A percentile compares a stretch with the other conserved stretches of the same genome.
phyloP scores from a whole-genome alignment of 2,329 filamentous ascomycete genomes.

The Teratosphaeria destructans region DNA sequence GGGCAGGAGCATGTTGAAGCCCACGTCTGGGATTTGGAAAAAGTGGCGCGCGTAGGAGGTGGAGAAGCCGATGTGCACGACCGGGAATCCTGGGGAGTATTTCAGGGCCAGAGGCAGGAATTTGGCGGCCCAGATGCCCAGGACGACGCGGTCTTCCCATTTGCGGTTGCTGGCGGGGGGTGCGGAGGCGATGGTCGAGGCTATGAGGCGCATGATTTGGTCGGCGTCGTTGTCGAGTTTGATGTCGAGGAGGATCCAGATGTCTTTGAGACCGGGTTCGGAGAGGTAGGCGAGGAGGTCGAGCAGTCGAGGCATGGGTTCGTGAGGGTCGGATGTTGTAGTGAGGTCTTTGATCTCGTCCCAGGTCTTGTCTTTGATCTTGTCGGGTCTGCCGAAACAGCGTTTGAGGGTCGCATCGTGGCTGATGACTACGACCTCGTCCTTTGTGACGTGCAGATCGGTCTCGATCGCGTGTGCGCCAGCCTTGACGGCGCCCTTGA shows the following conservation, averaged over 20 bases:
- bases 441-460: constrained; percentile 72
- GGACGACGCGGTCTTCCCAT: constrained; percentile 64
- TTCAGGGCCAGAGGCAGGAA: constrained; percentile 55
- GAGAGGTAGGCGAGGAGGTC: constrained; percentile 67
- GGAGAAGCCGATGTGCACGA: constrained; percentile 60
- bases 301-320: constrained; percentile 60
- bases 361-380: constrained; percentile 69
- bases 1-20: constrained; percentile 67
- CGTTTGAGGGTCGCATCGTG: constrained; percentile 64
- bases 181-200: constrained; percentile 36
- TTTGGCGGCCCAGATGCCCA: constrained; percentile 74
- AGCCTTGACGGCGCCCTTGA: constrained; percentile 59
- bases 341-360: constrained; percentile 56
- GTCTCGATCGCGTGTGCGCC: constrained; percentile 79
- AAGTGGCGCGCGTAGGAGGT: constrained; percentile 61
- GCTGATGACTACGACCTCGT: constrained; percentile 68
- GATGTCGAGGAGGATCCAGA: constrained; percentile 82
- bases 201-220: constrained; percentile 60
- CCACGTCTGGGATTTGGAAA: constrained; percentile 54
- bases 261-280: constrained; percentile 50
- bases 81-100: constrained; percentile 52
- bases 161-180: constrained; percentile 29
- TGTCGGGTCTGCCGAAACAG: constrained; percentile 67
- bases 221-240: constrained; percentile 68
- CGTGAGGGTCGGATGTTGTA: constrained; percentile 56